Conservation (phyloP, 2,329 filamentous ascomycete genomes). For the Neonectria ditissima region DNA sequence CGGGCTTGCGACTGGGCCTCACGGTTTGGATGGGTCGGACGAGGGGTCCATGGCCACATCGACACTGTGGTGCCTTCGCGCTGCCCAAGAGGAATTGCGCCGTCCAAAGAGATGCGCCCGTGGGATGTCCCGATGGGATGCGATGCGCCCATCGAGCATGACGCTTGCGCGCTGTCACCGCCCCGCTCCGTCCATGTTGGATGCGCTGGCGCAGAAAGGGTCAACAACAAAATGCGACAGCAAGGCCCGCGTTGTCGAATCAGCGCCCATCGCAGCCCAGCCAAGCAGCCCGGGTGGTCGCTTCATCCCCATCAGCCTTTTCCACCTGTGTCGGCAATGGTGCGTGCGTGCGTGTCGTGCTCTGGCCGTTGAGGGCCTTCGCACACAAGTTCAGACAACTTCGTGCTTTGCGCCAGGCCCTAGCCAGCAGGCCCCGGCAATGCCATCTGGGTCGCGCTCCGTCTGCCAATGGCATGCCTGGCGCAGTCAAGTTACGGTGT, state of each 20-base stretch:
- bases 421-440: conserved; percentile 11
- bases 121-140: conserved; percentile 41
- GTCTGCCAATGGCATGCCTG: conserved; percentile 33
- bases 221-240: conserved; percentile 47
- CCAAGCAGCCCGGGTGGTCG: conserved; percentile 30
- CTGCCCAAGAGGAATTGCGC: conserved; percentile 31
- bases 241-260: conserved; percentile 40
- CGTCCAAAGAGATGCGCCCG: conserved; percentile 29
- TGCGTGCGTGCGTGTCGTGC: conserved; percentile 17
- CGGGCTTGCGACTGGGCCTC: conserved; percentile 15
- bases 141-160: conserved; percentile 47
- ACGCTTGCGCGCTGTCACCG: conserved; percentile 47
- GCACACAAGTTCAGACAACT: conserved; percentile 10
- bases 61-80: conserved; percentile 25
- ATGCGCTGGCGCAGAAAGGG: conserved; percentile 45
- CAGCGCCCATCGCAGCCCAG: conserved; percentile 43
- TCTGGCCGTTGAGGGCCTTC: conserved; percentile 14
- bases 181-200: conserved; percentile 44
- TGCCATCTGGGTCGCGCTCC: conserved; percentile 33
- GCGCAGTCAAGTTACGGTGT: conserved; percentile 44
- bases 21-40: conserved; percentile 7
- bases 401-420: conserved; percentile 28
- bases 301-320: conserved; percentile 36
- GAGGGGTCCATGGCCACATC: conserved; percentile 10
- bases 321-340: conserved; percentile 15